Base-by-base conservation (phyloP, 139 green algal species). In the Chlamydomonas applanata region DNA sequence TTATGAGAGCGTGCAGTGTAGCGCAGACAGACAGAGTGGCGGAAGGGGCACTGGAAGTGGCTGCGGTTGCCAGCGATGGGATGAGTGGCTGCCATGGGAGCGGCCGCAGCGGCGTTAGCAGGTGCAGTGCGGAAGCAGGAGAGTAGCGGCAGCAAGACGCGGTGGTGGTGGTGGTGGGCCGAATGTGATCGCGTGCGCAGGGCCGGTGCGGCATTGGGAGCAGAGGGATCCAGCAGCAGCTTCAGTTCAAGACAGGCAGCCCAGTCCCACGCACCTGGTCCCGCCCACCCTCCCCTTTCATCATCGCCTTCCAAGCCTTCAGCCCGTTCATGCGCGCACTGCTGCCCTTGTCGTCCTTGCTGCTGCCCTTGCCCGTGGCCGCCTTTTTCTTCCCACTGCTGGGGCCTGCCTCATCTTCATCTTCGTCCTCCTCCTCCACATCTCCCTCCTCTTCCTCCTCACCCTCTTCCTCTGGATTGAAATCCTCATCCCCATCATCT, bases 401-500 rank as follows among this genome's bases (percentile, higher is more conserved):
- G 11, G 40, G 40, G 7, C 40, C 44, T 27, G 30, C 64, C 22
- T 27, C 63, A 3, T 73, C 65, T 0, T 69, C 64, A 29, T 73
- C 64, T 20, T 64, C 71, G 29, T 30, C 44, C 27, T 52, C 66
- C 30, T 27, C 67, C n/a, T 29, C 73, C 27, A 27, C 52, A 16
- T 30, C 59, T 11, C 13, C 69, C 66, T 71, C 68, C 44, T 79
- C 75, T 40, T 74, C 71, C 29, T 74, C 77, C 30, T 81, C 77
- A n/a, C 73, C 72, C 1, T 79, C 74, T 63, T 81, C 73, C 20
- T 44, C 57, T 29, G 14, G 17, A 4, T 52, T 27, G 13, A 22
- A 59, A 25, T 69, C 66, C 27, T 62, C 75, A 53, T 33, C 34
- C 61, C 0, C 36, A 19, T 56, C 66, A 27, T 76, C 65, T 33